phyloP scores from a whole-genome alignment of 345 rosid genomes.

The Hibiscus mutabilis region DNA sequence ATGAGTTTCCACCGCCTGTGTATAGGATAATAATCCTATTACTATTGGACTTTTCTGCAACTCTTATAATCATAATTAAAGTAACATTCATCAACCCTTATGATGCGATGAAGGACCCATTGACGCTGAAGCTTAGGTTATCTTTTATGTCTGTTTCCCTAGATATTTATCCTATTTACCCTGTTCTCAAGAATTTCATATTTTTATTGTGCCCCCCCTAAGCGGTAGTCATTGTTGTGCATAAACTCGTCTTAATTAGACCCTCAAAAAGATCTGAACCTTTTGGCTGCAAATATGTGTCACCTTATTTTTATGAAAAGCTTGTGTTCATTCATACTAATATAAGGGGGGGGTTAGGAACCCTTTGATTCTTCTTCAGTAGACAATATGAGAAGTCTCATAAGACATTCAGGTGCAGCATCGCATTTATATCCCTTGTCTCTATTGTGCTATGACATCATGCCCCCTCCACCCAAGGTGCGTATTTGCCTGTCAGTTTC shows the following conservation, averaged over 20 bases:
- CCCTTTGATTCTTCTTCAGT: constrained; percentile 83
- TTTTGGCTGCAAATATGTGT: neutral
- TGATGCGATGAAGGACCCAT: neutral
- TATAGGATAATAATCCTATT: too few relatives aligned
- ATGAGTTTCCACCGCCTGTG: too few relatives aligned
- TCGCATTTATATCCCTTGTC: constrained; percentile 80
- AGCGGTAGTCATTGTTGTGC: neutral
- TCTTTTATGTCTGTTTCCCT: neutral
- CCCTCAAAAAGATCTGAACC: neutral
- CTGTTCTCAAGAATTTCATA: neutral
- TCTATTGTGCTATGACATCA: constrained; percentile 74
- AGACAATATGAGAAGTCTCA: constrained; percentile 90
- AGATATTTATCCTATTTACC: neutral
- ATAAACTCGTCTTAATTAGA: neutral
- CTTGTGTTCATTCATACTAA: constrained; percentile 30
- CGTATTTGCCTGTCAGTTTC: constrained; percentile 9
- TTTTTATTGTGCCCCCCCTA: neutral
- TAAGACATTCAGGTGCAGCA: constrained; percentile 69
- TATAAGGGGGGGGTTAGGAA: constrained; percentile 53
- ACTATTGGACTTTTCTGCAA: too few relatives aligned
- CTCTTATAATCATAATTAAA: too few relatives aligned
- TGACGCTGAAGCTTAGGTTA: too few relatives aligned
- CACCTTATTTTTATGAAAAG: constrained; percentile 11
- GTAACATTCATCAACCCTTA: too few relatives aligned
- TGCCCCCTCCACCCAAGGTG: constrained; percentile 94